Base-by-base conservation (phyloP, 176 grass and related monocot species). In the Carex littledalei region DNA sequence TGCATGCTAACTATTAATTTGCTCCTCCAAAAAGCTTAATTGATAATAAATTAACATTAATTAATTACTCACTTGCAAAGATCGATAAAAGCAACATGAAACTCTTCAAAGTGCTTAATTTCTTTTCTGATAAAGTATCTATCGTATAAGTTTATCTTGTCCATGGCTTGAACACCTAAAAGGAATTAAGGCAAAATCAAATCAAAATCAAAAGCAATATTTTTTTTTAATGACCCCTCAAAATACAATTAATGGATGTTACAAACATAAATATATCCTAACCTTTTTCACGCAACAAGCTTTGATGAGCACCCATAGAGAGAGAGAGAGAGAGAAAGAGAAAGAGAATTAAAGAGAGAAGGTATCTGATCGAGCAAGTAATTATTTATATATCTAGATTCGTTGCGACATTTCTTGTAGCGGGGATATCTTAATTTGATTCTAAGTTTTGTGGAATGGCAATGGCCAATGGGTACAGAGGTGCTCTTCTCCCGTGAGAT, bases 71-170 rank as follows among this genome's bases (percentile, higher is more conserved):
- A 85, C 84, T 3, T 76, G 68, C 31, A 85, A 85, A 85, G 31
- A 62, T 85, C 31, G 12, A 85, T 50, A 21, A 64, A 85, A 21
- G 84, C 84, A 73, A 62, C 17, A 85, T 85, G 84, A 60, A 85
- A 85, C 5, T 63, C 68, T 43, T 63, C 49, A 49, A 85, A 59
- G 4, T 21, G 32, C 2, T 3, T 21, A 12, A 78, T 61, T 49
- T 77, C 53, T 31, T 43, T 63, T 62, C 39, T 50, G 26, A 2
- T 64, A 15, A 85, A 85, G 58, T 85, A 63, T 47, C 15, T 56
- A 4, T 76, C 69, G 10, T 78, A 85, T 43, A 85, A 67, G 55
- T 12, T 22, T 49, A 52, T 67, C 60, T 65, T 82, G 21, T 82
- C 60, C 31, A 82, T 52, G 18, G 61, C 59, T 65, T 52, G 80